A percentile compares a stretch with the other conserved stretches of the same genome.
These are phyloP conservation scores for Areca catechu DNA, from an alignment of 176 grass and related monocot genomes.

Conservation along the genomic window DNA sequence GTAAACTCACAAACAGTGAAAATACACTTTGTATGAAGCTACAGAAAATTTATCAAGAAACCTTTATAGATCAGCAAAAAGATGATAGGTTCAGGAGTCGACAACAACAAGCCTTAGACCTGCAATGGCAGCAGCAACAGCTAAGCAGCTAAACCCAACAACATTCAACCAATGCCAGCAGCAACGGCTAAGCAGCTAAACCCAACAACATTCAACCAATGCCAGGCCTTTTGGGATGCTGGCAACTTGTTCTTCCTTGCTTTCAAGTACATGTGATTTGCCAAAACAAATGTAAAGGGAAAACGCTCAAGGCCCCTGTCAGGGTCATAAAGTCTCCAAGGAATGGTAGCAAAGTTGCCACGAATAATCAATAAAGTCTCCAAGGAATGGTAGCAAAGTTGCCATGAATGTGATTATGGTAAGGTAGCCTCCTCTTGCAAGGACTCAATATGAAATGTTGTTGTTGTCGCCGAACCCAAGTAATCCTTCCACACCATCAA, in stretches of 20 bases:
- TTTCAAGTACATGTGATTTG: slow-evolving; percentile 91
- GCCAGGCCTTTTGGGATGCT: slow-evolving; percentile 53
- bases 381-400: slow-evolving; percentile 67
- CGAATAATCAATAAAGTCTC: slow-evolving; percentile 94
- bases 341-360: slow-evolving; percentile 75
- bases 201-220: slow-evolving; percentile 76
- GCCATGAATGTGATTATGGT: slow-evolving; percentile 72
- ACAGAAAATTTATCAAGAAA: no score
- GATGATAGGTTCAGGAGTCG: slow-evolving; percentile 74
- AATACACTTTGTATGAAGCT: no score
- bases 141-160: slow-evolving; percentile 43
- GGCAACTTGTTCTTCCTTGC: slow-evolving; percentile 53
- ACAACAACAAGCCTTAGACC: slow-evolving; percentile 64
- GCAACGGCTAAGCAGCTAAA: slow-evolving; percentile 48
- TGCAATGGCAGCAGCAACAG: slow-evolving; percentile 48
- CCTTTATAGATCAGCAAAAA: slow-evolving; percentile 71
- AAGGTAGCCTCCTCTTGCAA: slow-evolving; percentile 80
- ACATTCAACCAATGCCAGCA: slow-evolving; percentile 94
- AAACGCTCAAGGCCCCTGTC: slow-evolving; percentile 81
- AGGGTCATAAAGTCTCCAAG: slow-evolving; percentile 93
- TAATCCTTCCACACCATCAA: no score
- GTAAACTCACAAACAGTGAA: no score
- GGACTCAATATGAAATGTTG: slow-evolving; percentile 57
- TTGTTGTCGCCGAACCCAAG: no score
- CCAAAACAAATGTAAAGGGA: slow-evolving; percentile 87